Evolutionary conservation across 2,329 filamentous ascomycete genomes (phyloP), one percentile per base, ranked within the genome.

Genomic region (Septoria petroselini): DNA sequence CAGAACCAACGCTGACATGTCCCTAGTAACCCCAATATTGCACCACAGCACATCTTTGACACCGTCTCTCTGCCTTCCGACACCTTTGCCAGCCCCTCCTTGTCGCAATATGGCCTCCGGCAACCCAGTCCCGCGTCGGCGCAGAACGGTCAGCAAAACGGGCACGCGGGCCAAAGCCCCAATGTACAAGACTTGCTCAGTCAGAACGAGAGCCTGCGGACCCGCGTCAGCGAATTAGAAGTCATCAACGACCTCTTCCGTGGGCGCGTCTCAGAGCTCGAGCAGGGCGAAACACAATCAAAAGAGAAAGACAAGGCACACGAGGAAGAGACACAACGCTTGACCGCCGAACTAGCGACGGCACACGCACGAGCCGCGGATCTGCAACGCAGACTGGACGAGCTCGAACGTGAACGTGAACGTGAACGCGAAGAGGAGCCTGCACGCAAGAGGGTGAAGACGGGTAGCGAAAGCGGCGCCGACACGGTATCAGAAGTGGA

Each of bases 221-320:
- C 93, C 0, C 84, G 93, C 34, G 91, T 98, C 27, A 93, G 85
- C 61, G 93, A 98, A 69, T 79, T 98, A 18, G 93, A 98, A 67
- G 81, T 98, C 44, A 96, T 98, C 74, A 96, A 83, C 63, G 79
- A 84, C 46, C 71, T 87, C 15, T 87, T 86, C 67, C 73, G 75
- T 38, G 84, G 85, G 53, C 72, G 73, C 8, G 82, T 96, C 33
- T 70, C 83, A 66, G 78, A 93, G 65, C 76, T 93, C 9, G 88
- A 94, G 66, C 81, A 84, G 59, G 85, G 85, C 63, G 87, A 91
- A 65, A 80, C 80, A 40, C 82, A 79, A 40, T 81, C 85, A 44
- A 73, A 84, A 64, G 71, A 82, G 64, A 76, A 80, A 58, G 72
- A 82, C 71, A 71, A 77, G 52, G 78, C 82, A 51, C 76, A 83